Evolutionary conservation across 2,329 filamentous ascomycete species (phyloP).

Genomic region (Beauveria sp.): DNA sequence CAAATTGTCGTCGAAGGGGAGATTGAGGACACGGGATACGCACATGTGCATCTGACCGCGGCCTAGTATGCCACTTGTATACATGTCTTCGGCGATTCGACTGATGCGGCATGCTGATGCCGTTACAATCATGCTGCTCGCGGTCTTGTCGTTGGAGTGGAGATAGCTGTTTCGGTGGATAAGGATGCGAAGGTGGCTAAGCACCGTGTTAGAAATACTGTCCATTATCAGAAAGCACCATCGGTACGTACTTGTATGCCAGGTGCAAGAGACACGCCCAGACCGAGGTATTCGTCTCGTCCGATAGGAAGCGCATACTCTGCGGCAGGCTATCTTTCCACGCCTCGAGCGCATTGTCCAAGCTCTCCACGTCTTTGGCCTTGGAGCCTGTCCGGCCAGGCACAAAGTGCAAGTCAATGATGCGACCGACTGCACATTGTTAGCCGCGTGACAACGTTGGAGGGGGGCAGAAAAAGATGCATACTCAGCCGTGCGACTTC

Average conservation of each 20-base stretch:
- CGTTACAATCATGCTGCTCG: slow-evolving; percentile 23
- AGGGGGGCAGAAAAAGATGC: not conserved
- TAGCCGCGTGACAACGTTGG: not conserved
- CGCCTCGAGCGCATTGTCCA: slow-evolving; percentile 24
- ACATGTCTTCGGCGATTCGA: slow-evolving; percentile 32
- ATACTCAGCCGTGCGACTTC: slow-evolving; percentile 27
- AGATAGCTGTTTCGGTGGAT: slow-evolving; percentile 29
- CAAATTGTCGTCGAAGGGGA: no score
- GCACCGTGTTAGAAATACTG: not conserved
- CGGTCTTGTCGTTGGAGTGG: slow-evolving; percentile 19
- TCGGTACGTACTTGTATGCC: slow-evolving; percentile 26
- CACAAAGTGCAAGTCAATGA: slow-evolving; percentile 29
- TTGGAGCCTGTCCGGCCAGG: slow-evolving; percentile 24
- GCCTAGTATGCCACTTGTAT: slow-evolving; percentile 24
- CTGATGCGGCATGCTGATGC: slow-evolving; percentile 28
- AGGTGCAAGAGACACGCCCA: slow-evolving; percentile 30
- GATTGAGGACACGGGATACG: not conserved
- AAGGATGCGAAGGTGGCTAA: slow-evolving; percentile 28
- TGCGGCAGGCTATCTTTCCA: slow-evolving; percentile 28
- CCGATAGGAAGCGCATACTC: slow-evolving; percentile 21
- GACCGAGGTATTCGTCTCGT: slow-evolving; percentile 27
- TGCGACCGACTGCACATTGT: slow-evolving; percentile 22
- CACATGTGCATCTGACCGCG: slow-evolving; percentile 33
- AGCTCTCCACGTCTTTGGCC: slow-evolving; percentile 20
- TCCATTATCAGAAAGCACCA: no score